Evolutionary conservation across 1,284 basidiomycete genomes (phyloP), one percentile per base, ranked within the genome.

Genomic region (Pascua guehoae): DNA sequence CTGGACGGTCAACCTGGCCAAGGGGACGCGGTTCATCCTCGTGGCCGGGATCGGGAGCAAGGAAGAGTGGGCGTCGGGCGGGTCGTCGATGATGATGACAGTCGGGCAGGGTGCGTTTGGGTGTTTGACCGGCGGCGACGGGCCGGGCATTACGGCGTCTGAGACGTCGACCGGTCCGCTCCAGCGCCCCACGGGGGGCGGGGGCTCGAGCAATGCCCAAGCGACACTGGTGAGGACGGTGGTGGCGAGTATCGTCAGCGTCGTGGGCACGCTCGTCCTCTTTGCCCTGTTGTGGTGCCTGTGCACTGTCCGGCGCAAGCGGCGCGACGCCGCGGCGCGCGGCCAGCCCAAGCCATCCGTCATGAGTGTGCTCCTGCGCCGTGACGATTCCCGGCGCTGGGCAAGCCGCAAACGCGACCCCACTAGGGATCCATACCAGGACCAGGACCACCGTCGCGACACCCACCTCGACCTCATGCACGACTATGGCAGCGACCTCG

Each of bases 221-320:
- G 36, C 38, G 24, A 49, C 32, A 12, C 4, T 14, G 16, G 45
- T 41, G 1, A 54, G 49, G 2, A 48, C 57, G 10, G 36, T 89
- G 85, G 37, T 87, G 84, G 64, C 70, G 14, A 66, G 66, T 83
- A 57, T 86, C 84, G 59, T 88, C 84, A 66, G 69, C 39, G 58
- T 71, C 49, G 32, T 73, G 43, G 66, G 63, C 39, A 69, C 72
- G 15, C 60, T 77, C 54, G 39, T 72, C 53, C 45, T 78, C 65
- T 63, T 76, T 57, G 55, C 68, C 45, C 8, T 81, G 79, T 18
- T 79, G 74, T 60, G 76, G 72, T 43, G 75, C 66, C 61, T 75
- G 66, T 50, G 70, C 58, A 56, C 73, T 62, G 50, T 76, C 61
- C 57, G 64, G 8, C 46, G 50, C 2, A 47, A 66, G n/a, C 58